Percentiles rank a stretch among this genome's conserved stretches.
phyloP scores from a whole-genome alignment of 176 grass and related monocot genomes.

The barley (Hordeum vulgare) region MorexV3_pseudomolecules_assembly NC_058521.1:430780084-430780583 shows the following conservation, averaged over 20 bases:
- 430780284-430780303: constrained; percentile 47
- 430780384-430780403: constrained; percentile 76
- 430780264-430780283: constrained; percentile 69
- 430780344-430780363: neutral
- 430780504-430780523: constrained; percentile 45
- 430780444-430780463: too few relatives aligned
- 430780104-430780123: too few relatives aligned
- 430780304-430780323: constrained; percentile 42
- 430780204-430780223: constrained; percentile 83
- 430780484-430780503: constrained; percentile 60
- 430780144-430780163: constrained; percentile 1
- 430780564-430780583: neutral
- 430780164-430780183: constrained; percentile 34
- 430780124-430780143: constrained; percentile 2
- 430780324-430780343: constrained; percentile 30
- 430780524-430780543: constrained; percentile 32
- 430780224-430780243: constrained; percentile 66
- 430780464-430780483: constrained; percentile 70
- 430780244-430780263: constrained; percentile 56
- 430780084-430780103: too few relatives aligned
- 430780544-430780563: neutral
- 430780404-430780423: constrained; percentile 61
- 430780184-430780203: constrained; percentile 52
- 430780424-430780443: constrained; percentile 72
- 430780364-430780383: constrained; percentile 42